Base-by-base conservation (phyloP, 768 basidiomycete genomes). In the Leccinum obscurum region DNA sequence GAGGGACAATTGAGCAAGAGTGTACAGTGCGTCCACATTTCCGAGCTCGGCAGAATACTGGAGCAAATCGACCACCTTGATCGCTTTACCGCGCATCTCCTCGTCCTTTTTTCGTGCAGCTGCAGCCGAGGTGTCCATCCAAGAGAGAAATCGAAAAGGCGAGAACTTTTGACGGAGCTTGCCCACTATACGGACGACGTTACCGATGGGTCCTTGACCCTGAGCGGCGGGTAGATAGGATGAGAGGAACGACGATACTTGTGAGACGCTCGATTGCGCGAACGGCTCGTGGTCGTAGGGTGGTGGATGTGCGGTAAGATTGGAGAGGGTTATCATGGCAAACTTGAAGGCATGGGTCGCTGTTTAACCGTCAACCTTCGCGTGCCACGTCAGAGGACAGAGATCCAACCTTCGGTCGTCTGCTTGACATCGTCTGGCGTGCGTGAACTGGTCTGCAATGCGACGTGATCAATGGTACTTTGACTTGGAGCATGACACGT, bases 41-140 rank as follows among this genome's bases (percentile, higher is more conserved):
- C 93, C 94, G 52, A 92, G 75, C 56, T 92, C 90, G 7, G 86
- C 85, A 1, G 93, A 90, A 74, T 92, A 89, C 60, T 92, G 84
- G 32, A 95, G 75, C 11, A 95, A 71, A 68, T 93, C 91, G 14
- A 93, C 69, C 34, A 92, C 90, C 70, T 93, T 93, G 70, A 92
- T 85, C 9, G 90, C 88, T 67, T 89, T 90, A 3, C 83, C 80
- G 20, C 77, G 80, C 64, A 85, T 73, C 62, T 92, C 90, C 51
- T 91, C 90, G 17, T 86, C 85, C 67, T 78, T 84, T 69, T 77
- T 81, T 65, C 79, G 83, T 22, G 80, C 76, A 6, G 79, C 68
- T n/a, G 67, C 60, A 69, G 55, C 76, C 76, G 57, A 80, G 78
- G 63, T 75, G 80, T 52, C 77, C 76, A 44, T 68, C 59, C 75